Evolutionary conservation across 768 basidiomycete species (phyloP), one percentile per base, ranked within the genome.

Genomic region (Artomyces pyxidatus): DNA sequence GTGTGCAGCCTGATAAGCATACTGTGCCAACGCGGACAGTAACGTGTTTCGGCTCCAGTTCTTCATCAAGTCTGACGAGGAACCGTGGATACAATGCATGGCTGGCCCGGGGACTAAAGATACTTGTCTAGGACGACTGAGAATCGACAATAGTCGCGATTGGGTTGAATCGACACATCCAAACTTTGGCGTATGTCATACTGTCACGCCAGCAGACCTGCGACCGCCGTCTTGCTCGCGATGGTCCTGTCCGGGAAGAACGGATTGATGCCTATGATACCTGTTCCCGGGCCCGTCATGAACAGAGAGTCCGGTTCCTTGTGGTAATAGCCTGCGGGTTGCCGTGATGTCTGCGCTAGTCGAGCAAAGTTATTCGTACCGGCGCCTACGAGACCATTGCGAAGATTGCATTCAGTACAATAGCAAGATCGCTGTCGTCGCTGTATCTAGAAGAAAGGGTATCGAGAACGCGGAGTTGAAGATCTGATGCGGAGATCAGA

Each of bases 241-340:
- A 95, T 84, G 47, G 77, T 80, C 32, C 95, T 80, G 65, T 98
- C 95, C 28, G 77, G 78, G 77, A 88, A 97, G 83, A 96, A 97
- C 5, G 96, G 95, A 64, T 95, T 97, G 58, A 99, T 72, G 9
- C 89, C 88, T 62, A 99, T 89, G 12, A 94, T 97, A 29, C 96
- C 96, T 69, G 98, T 99, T 65, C 96, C 96, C 94, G 97, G 94
- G 65, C 97, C 92, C n/a, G 97, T 86, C 17, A 97, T 88, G 66
- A 98, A 98, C 58, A 97, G 67, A 63, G 91, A 95, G 61, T 99
- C 93, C 0, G 94, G 81, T 66, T 99, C 96, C 65, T 96, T 97
- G 69, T 87, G 78, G 68, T 99, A 99, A 71, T 98, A 99, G 17
- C 89, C 89, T 10, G 95, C 93, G 4, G 98, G 76, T 62, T 94